Evolutionary conservation across 441 rosid genomes (phyloP).

Genomic region (Codiaeum variegatum): DNA sequence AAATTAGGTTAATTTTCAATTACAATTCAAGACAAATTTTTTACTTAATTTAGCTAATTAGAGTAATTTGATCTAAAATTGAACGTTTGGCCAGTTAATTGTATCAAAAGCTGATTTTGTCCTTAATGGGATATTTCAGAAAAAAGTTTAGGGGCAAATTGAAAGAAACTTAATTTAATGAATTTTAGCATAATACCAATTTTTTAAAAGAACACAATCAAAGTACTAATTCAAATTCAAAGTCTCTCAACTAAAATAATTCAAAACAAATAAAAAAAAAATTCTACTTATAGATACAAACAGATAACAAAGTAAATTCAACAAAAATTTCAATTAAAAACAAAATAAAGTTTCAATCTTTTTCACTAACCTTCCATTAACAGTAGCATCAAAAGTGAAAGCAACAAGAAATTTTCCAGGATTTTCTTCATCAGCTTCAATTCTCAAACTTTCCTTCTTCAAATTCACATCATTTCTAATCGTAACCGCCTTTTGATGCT

Average conservation of each 20-base stretch:
- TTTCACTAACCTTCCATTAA: slow-evolving; percentile 65
- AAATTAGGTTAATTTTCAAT: no score
- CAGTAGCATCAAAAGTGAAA: slow-evolving; percentile 90
- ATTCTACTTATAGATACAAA: background rate
- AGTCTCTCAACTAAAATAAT: background rate
- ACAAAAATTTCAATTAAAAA: background rate
- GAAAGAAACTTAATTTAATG: slow-evolving; percentile 1
- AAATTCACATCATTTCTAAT: slow-evolving; percentile 79
- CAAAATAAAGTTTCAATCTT: slow-evolving; percentile 11
- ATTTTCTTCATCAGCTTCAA: slow-evolving; percentile 60
- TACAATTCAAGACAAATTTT: no score
- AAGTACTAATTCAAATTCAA: slow-evolving; percentile 10
- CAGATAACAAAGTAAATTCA: background rate
- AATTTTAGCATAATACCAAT: background rate
- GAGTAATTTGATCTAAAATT: no score
- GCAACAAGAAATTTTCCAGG: slow-evolving; percentile 69
- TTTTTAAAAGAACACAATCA: background rate
- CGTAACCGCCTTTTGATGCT: slow-evolving; percentile 85
- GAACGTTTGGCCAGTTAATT: no score
- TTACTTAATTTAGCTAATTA: no score
- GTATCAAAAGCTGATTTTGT: no score
- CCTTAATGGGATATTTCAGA: no score
- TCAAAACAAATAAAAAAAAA: background rate
- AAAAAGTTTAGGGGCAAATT: no score
- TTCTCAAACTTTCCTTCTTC: slow-evolving; percentile 73